phyloP scores from a whole-genome alignment of 768 basidiomycete species.

The Coprinopsis cinerea region DNA sequence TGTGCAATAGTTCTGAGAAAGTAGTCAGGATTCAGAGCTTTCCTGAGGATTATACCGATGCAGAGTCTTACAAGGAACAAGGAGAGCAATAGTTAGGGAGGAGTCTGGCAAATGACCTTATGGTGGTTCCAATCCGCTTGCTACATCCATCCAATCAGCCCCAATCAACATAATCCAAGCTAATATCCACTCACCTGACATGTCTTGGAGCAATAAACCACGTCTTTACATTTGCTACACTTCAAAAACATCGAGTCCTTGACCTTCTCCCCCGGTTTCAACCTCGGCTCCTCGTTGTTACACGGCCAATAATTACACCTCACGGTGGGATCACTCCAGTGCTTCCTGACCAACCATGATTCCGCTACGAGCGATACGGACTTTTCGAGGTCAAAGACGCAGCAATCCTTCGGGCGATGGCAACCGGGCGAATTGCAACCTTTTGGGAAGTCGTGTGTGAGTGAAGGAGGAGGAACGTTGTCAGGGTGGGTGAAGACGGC shows the following conservation, averaged over 20 bases:
- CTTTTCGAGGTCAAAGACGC: constrained; percentile 13
- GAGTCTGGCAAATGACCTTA: no score
- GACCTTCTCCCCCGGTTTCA: neutral
- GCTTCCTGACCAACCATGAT: constrained; percentile 11
- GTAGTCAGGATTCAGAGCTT: no score
- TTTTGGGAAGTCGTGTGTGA: constrained; percentile 13
- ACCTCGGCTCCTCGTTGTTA: constrained; percentile 4
- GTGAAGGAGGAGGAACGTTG: constrained; percentile 10
- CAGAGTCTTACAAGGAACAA: no score
- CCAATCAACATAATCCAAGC: no score
- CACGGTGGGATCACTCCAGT: constrained; percentile 4
- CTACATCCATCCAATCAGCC: no score
- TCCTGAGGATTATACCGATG: no score
- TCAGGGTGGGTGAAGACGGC: constrained; percentile 16
- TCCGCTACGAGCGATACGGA: constrained; percentile 12
- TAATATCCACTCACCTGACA: constrained; percentile 15
- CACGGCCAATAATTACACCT: constrained; percentile 19
- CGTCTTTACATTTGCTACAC: constrained; percentile 16
- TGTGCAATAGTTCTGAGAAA: no score
- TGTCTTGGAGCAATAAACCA: constrained; percentile 14
- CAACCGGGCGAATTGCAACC: constrained; percentile 12
- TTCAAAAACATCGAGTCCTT: constrained; percentile 6
- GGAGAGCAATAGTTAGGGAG: no score
- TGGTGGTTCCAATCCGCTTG: no score
- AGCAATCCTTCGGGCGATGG: constrained; percentile 11